Evolutionary conservation across 306 rosid species (phyloP).

Genomic region (Purshia tridentata): DNA sequence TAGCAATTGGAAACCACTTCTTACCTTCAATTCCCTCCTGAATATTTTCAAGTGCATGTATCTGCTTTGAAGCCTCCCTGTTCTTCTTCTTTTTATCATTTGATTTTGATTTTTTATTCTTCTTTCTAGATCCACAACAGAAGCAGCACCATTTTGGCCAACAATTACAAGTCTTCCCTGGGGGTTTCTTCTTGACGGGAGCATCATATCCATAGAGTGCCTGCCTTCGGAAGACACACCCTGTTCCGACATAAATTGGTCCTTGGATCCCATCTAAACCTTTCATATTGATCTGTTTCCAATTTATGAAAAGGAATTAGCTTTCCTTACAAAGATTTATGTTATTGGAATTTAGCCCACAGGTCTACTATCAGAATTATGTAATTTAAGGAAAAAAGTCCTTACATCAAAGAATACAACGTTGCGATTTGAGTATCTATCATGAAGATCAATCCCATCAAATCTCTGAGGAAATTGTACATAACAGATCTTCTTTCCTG

Average conservation of each 20-base stretch:
- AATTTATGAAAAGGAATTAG: slow-evolving; percentile 21
- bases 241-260: slow-evolving; percentile 93
- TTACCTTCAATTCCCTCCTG: slow-evolving; percentile 84
- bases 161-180: slow-evolving; percentile 77
- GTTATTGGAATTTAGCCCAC: background rate
- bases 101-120: slow-evolving; percentile 50
- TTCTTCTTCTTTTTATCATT: slow-evolving; percentile 55
- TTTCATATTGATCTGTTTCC: slow-evolving; percentile 81
- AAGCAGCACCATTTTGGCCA: slow-evolving; percentile 85
- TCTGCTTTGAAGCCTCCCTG: slow-evolving; percentile 63
- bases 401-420: slow-evolving; percentile 94
- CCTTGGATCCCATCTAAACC: slow-evolving; percentile 97
- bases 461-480: slow-evolving; percentile 95
- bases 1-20: slow-evolving; percentile 3
- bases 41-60: slow-evolving; percentile 62
- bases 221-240: slow-evolving; percentile 91
- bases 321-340: background rate
- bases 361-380: background rate
- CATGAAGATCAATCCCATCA: slow-evolving; percentile 89
- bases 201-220: slow-evolving; percentile 95
- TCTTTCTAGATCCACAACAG: slow-evolving; percentile 70
- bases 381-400: background rate
- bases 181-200: slow-evolving; percentile 73
- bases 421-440: slow-evolving; percentile 90
- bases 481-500: slow-evolving; percentile 81